A percentile compares a stretch with the other conserved stretches of the same genome.
phyloP scores from a whole-genome alignment of 2,329 filamentous ascomycete genomes.

The Xylaria sp. region DNA sequence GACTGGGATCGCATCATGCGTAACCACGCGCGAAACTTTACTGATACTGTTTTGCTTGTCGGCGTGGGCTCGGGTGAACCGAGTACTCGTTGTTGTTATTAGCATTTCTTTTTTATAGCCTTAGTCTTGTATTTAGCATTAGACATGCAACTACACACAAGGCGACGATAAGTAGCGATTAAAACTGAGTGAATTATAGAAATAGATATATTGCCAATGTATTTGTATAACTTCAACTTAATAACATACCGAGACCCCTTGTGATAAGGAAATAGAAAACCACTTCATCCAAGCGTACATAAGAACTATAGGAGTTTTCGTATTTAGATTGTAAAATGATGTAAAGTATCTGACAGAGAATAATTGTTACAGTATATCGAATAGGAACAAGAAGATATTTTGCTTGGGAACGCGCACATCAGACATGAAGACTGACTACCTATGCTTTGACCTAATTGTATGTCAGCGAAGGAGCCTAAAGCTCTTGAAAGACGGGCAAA shows the following conservation, averaged over 20 bases:
- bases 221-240: neutral
- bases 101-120: neutral
- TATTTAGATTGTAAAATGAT: neutral
- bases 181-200: too few relatives aligned
- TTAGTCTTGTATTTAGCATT: too few relatives aligned
- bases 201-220: too few relatives aligned
- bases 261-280: neutral
- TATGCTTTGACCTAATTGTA: conserved; percentile 1
- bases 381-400: neutral
- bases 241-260: neutral
- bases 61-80: conserved; percentile 30
- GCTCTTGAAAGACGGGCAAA: conserved; percentile 16
- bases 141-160: too few relatives aligned
- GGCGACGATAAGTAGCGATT: too few relatives aligned
- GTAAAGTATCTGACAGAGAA: conserved; percentile 1
- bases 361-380: neutral
- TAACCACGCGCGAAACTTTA: neutral
- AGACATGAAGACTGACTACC: neutral
- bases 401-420: neutral
- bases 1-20: conserved; percentile 33
- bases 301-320: too few relatives aligned
- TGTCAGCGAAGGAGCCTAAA: conserved; percentile 16
- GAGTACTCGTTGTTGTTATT: conserved; percentile 2
- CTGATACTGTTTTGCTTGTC: conserved; percentile 26
- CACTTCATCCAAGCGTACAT: too few relatives aligned